A percentile compares a stretch with the other conserved stretches of the same genome.
These are phyloP conservation scores for Tricladium varicosporioides DNA, from an alignment of 2,329 filamentous ascomycete species.

Conservation along the genomic window DNA sequence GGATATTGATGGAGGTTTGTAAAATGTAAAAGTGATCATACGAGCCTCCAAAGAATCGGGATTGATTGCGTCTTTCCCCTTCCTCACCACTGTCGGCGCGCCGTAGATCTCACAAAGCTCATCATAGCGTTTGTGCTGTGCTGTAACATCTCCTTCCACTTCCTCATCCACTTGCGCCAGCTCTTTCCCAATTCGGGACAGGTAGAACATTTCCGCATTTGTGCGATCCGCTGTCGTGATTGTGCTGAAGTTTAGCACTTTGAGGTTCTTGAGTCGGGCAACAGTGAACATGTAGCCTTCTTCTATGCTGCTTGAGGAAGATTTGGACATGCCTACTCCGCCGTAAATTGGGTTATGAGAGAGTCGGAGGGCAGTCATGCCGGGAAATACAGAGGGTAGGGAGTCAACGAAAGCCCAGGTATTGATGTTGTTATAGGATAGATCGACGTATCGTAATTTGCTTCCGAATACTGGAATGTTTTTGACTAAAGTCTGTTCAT, in stretches of 20 bases:
- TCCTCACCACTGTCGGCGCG: constrained; percentile 61
- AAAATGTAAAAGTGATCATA: constrained; percentile 64
- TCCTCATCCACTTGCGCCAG: constrained; percentile 58
- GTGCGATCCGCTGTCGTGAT: constrained; percentile 72
- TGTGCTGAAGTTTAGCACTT: constrained; percentile 68
- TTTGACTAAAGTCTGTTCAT: background rate
- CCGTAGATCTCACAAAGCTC: constrained; percentile 77
- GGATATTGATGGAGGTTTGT: constrained; percentile 19
- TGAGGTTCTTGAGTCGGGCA: constrained; percentile 67
- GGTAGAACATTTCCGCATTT: constrained; percentile 92
- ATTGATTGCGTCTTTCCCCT: constrained; percentile 51
- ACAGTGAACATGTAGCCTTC: constrained; percentile 89
- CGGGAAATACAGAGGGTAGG: constrained; percentile 67
- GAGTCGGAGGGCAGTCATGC: constrained; percentile 71
- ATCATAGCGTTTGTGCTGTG: constrained; percentile 66
- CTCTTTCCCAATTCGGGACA: constrained; percentile 77
- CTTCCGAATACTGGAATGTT: constrained; percentile 18
- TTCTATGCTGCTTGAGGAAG: constrained; percentile 57
- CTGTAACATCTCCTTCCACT: constrained; percentile 54
- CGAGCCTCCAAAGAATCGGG: constrained; percentile 81
- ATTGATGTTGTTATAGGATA: constrained; percentile 69
- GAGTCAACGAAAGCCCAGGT: constrained; percentile 73
- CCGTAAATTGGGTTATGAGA: constrained; percentile 81
- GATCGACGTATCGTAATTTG: constrained; percentile 55
- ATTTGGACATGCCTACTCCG: constrained; percentile 36